Conservation (phyloP, 768 basidiomycete genomes). For the Neoboletus subvelutipes region DNA sequence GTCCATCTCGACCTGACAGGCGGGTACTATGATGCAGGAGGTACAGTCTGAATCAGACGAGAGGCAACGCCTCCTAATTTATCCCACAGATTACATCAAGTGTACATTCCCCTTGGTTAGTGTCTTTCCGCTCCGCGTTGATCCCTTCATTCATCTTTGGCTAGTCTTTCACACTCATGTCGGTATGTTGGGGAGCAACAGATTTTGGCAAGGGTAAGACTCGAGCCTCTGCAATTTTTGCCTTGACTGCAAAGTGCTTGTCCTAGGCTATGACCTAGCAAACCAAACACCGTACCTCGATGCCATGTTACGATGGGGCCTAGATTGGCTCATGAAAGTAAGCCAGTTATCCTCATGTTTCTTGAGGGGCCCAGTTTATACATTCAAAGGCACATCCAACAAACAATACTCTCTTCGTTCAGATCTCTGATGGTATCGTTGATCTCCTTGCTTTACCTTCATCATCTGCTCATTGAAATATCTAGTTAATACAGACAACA, state of each 20-base stretch:
- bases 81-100: constrained; percentile 75
- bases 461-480: not conserved
- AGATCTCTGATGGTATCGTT: constrained; percentile 62
- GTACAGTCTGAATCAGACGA: constrained; percentile 38
- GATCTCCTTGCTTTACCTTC: not conserved
- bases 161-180: constrained; percentile 80
- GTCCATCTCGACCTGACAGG: constrained; percentile 74
- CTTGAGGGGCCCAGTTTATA: not conserved
- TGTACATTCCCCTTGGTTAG: constrained; percentile 80
- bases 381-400: constrained; percentile 71
- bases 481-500: constrained; percentile 60
- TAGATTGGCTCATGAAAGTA: constrained; percentile 91
- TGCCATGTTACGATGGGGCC: constrained; percentile 84
- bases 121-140: not conserved
- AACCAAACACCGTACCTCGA: constrained; percentile 93
- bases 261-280: constrained; percentile 72
- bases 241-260: not conserved
- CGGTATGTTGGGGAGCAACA: constrained; percentile 86
- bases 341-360: constrained; percentile 9
- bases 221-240: not conserved
- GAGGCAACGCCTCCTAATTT: not conserved
- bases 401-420: constrained; percentile 70
- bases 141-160: not conserved
- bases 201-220: constrained; percentile 73
- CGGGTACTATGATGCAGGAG: constrained; percentile 93